Evolutionary conservation across 2,329 filamentous ascomycete genomes (phyloP).

Genomic region (Claviceps pazoutovae): DNA sequence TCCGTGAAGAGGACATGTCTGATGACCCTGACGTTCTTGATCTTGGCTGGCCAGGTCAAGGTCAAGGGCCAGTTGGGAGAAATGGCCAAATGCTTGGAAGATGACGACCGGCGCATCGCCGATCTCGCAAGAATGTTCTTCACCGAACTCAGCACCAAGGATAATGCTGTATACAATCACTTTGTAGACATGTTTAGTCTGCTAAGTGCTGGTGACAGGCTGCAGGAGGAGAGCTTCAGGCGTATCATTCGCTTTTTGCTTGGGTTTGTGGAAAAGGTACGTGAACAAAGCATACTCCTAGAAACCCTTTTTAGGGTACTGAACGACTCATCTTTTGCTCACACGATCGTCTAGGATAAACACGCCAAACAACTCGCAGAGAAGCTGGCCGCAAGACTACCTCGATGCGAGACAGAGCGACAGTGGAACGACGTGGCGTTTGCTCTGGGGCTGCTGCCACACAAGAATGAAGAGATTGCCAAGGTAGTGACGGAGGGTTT

Average conservation of each 20-base stretch:
- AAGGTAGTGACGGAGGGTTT: slow-evolving; percentile 66
- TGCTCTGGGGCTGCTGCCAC: slow-evolving; percentile 74
- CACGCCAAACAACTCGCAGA: slow-evolving; percentile 88
- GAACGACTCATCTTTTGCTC: slow-evolving; percentile 6
- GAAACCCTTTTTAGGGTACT: slow-evolving; percentile 7
- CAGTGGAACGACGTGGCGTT: slow-evolving; percentile 98
- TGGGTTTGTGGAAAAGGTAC: slow-evolving; percentile 93
- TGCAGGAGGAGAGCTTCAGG: slow-evolving; percentile 76
- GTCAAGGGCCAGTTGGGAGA: slow-evolving; percentile 97
- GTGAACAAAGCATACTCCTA: slow-evolving; percentile 11
- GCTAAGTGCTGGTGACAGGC: slow-evolving; percentile 63
- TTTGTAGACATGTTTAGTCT: slow-evolving; percentile 99
- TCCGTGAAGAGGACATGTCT: slow-evolving; percentile 94
- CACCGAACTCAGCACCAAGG: slow-evolving; percentile 90
- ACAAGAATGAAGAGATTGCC: slow-evolving; percentile 82
- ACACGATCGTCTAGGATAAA: slow-evolving; percentile 54
- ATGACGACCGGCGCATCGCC: slow-evolving; percentile 85
- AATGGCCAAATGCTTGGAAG: slow-evolving; percentile 98
- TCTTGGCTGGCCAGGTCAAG: slow-evolving; percentile 94
- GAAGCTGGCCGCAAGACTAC: slow-evolving; percentile 77
- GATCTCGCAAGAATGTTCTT: slow-evolving; percentile 98
- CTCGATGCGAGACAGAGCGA: slow-evolving; percentile 76
- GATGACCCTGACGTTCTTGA: slow-evolving; percentile 96
- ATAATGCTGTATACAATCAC: slow-evolving; percentile 98
- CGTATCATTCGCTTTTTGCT: slow-evolving; percentile 85